These are phyloP conservation scores for Podila minutissima DNA, from an alignment of 192 early-diverging fungal genomes.

Conservation along the genomic window DNA sequence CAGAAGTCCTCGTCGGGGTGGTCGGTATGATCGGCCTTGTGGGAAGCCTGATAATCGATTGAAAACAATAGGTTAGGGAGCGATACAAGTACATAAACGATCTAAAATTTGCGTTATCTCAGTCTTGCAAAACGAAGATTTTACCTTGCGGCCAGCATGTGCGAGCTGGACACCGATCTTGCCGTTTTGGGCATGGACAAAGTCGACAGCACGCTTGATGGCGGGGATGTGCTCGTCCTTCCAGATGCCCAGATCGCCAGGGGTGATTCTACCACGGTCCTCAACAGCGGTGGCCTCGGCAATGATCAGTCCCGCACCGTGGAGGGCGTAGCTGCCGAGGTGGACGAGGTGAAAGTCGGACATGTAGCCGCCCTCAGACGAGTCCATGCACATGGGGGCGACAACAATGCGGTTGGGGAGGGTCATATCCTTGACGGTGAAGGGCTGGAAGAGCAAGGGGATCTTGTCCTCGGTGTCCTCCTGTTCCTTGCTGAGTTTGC, in stretches of 20 bases:
- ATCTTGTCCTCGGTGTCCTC: neutral
- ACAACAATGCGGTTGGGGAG: conserved; percentile 81
- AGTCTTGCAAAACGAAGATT: neutral
- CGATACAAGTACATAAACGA: neutral
- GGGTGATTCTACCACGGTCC: conserved; percentile 80
- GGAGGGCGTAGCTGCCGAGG: conserved; percentile 72
- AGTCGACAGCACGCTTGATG: conserved; percentile 63
- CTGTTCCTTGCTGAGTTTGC: neutral
- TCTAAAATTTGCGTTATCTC: neutral
- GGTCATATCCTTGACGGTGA: conserved; percentile 68
- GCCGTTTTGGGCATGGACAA: conserved; percentile 68
- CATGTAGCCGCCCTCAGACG: conserved; percentile 66
- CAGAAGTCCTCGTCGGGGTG: conserved; percentile 57
- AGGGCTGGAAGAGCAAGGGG: conserved; percentile 66
- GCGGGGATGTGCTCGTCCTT: conserved; percentile 75
- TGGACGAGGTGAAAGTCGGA: conserved; percentile 72
- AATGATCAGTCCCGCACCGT: conserved; percentile 81
- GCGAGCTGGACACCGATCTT: conserved; percentile 79
- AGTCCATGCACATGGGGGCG: conserved; percentile 88
- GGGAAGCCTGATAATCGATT: conserved; percentile 7
- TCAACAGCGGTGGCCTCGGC: conserved; percentile 80
- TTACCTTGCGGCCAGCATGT: conserved; percentile 82
- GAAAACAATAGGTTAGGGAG: neutral
- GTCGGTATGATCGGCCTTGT: neutral
- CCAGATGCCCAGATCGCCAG: conserved; percentile 82